phyloP scores from a whole-genome alignment of 2,329 filamentous ascomycete species.

The Lomentospora prolificans region DNA sequence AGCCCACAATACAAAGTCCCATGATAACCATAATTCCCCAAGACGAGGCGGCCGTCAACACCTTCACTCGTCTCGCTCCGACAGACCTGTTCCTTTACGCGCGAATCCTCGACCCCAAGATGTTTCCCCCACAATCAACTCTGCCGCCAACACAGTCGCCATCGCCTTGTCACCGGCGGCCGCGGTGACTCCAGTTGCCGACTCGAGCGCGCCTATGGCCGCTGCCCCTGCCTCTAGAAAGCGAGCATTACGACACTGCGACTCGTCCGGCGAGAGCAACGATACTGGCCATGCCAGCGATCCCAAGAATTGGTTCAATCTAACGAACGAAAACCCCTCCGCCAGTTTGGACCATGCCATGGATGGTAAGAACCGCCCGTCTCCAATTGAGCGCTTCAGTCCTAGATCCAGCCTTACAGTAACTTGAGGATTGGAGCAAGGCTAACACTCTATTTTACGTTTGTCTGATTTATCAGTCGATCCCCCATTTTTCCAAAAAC shows the following conservation, averaged over 20 bases:
- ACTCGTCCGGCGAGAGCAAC: conserved; percentile 41
- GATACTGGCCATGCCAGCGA: conserved; percentile 36
- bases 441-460: background rate
- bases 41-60: background rate
- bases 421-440: background rate
- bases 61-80: background rate
- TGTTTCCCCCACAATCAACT: background rate
- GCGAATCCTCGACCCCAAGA: background rate
- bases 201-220: background rate
- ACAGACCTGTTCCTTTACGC: background rate
- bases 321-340: conserved; percentile 39
- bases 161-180: background rate
- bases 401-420: background rate
- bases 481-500: conserved; percentile 45
- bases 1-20: background rate
- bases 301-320: conserved; percentile 44
- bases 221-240: background rate
- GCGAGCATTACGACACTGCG: conserved; percentile 12
- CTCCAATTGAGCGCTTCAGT: background rate
- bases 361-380: conserved; percentile 29
- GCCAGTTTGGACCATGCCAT: conserved; percentile 33
- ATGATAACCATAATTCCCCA: background rate
- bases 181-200: background rate
- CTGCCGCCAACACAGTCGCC: background rate
- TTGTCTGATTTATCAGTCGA: conserved; percentile 26